Base-by-base conservation (phyloP, 192 early-diverging fungal species). In the Backusella morwellensis region DNA sequence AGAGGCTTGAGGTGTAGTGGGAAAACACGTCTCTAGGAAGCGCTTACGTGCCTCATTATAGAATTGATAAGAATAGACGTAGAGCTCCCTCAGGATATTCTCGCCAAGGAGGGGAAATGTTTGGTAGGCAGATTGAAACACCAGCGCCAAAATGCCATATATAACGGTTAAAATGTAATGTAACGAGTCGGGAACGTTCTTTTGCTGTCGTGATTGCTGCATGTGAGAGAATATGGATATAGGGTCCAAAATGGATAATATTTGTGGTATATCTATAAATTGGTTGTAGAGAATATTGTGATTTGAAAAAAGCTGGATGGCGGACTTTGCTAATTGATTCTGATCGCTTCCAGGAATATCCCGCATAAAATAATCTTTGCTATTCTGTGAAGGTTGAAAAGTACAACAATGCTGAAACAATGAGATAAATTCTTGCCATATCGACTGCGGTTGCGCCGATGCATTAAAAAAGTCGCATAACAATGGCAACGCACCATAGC, bases 401-500 rank as follows among this genome's bases (percentile, higher is more conserved):
- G 19, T 29, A 12, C 11, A 72, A 50, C 26, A 40, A 19, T 72
- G 40, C 21, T 32, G 11, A 72, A 44, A 29, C 41, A 72, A 3
- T 1, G 23, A 32, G 56, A 72, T 72, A 34, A 72, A 72, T 29
- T 72, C 21, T 14, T 29, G 17, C 70, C 70, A 72, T 19, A 72
- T 72, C 1, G 42, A 32, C 26, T 72, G 44, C 14, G 70, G 70
- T 34, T 72, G 70, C 6, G 44, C 23, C 12, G 70, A 44, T 12
- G 29, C 17, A 29, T 72, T 72, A 44, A 72, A 72, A 50, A 72
- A 72, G 8, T 72, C 70, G 7, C 41, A 72, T 29, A 72, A 17
- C 42, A 72, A 72, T 32, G 70, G 70, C 15, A 44, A 14, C 29
- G 70, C 29, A 17, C 70, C 70, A 50, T 72, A 72, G 8, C 29